Conservation (phyloP, 495 filamentous ascomycete genomes). For the Aspergillus heteromorphus region DNA sequence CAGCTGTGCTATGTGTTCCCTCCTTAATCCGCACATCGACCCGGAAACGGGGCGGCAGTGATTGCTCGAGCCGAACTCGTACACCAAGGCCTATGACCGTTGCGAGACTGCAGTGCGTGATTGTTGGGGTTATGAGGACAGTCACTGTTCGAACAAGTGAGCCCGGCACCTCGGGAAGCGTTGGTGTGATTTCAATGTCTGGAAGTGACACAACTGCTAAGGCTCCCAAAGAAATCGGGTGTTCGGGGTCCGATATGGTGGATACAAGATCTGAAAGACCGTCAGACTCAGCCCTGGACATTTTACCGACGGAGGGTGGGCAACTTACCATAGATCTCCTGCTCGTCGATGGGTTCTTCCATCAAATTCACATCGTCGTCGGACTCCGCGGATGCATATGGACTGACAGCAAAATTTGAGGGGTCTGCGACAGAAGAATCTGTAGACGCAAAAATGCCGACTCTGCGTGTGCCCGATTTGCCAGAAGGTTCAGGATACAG, state of each 20-base stretch:
- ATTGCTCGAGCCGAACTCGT: constrained; percentile 82
- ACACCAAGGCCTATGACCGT: constrained; percentile 96
- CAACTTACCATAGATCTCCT: constrained; percentile 87
- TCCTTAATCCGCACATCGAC: constrained; percentile 92
- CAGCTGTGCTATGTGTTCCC: constrained; percentile 89
- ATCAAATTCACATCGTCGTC: constrained; percentile 57
- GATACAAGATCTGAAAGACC: constrained; percentile 74
- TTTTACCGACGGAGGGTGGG: neutral
- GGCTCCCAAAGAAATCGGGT: constrained; percentile 86
- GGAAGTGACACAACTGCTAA: constrained; percentile 89
- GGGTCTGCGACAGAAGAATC: constrained; percentile 44
- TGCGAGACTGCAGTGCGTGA: constrained; percentile 92
- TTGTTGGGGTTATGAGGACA: constrained; percentile 84
- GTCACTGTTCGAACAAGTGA: constrained; percentile 48
- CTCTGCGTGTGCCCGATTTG: constrained; percentile 37
- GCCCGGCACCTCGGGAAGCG: constrained; percentile 42
- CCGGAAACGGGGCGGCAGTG: constrained; percentile 85
- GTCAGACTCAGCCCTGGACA: neutral
- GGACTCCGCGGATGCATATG: constrained; percentile 25
- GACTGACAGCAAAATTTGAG: constrained; percentile 35
- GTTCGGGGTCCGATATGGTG: constrained; percentile 91
- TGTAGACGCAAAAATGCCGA: constrained; percentile 39
- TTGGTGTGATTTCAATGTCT: constrained; percentile 75
- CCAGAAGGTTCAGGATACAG: constrained; percentile 44
- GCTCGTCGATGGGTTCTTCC: constrained; percentile 85